Base-by-base conservation (phyloP, 495 filamentous ascomycete genomes). In the Aspergillus indologenus region DNA sequence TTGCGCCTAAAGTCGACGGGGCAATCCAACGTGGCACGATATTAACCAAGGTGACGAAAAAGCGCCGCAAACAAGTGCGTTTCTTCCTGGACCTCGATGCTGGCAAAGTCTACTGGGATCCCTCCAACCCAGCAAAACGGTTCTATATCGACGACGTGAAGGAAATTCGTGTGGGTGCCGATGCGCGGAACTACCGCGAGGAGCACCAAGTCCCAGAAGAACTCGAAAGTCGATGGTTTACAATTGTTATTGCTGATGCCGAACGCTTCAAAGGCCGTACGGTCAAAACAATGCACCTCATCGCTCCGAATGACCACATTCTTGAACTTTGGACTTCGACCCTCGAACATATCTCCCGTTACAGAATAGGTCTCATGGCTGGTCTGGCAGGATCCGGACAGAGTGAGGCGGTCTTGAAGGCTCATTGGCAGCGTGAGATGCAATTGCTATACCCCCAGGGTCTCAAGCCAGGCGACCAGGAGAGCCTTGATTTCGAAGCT, bases 81-180 rank as follows among this genome's bases (percentile, higher is more conserved):
- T 88, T 98, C 61, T 81, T 85, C 29, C 80, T 97, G 1, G 90
- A 98, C 65, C 79, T 87, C 20, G 87, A 90, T 53, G 81, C 88
- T 6, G 91, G 87, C 48, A 94, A 90, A 69, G 89, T 98, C 34
- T 86, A 79, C 31, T 98, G 94, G 94, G 87, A 95, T 71, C 82
- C 83, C 17, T 85, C 82, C 4, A 89, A 89, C 52, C 83, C 87
- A 0, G 81, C 85, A 1, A 97, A 96, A 61, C 83, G 82, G 18
- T 89, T 98, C 62, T 95, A 95, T 67, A 87, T 98, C 57, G 94
- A 98, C 61, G 91, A 98, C 66, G 92, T 98, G 65, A 87, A 87
- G 63, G 90, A 96, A 60, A 90, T 98, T 45, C 86, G 91, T 53
- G 83, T 86, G 40, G 93, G 90, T 40, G 79, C 84, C n/a, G 90